A percentile compares a stretch with the other conserved stretches of the same genome.
Evolutionary conservation across 768 basidiomycete genomes (phyloP).

Genomic region (Pisolithus microcarpus): DNA sequence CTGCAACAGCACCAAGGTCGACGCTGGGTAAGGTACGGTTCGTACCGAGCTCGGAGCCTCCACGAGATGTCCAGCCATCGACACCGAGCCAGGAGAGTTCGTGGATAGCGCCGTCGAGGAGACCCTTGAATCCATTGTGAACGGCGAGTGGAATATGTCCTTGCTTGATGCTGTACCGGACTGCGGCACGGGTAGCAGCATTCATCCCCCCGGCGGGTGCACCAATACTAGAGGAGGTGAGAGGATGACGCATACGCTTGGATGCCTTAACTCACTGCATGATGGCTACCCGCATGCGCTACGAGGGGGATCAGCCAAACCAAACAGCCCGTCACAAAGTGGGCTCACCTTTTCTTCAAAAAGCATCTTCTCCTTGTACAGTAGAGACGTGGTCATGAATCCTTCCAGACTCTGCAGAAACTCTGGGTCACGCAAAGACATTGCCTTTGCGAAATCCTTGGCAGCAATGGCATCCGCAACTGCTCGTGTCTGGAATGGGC

Average conservation of each 20-base stretch:
- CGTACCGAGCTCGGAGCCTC: slow-evolving; percentile 96
- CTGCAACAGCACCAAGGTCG: slow-evolving; percentile 83
- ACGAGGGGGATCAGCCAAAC: slow-evolving; percentile 6
- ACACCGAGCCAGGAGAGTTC: slow-evolving; percentile 95
- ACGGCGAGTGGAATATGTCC: slow-evolving; percentile 91
- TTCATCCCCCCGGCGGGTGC: slow-evolving; percentile 99
- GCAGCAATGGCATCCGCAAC: slow-evolving; percentile 76
- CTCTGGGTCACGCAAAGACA: slow-evolving; percentile 86
- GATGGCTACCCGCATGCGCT: slow-evolving; percentile 76
- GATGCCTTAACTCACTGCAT: slow-evolving; percentile 61
- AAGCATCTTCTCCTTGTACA: slow-evolving; percentile 48
- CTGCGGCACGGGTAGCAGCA: slow-evolving; percentile 91
- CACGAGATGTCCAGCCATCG: slow-evolving; percentile 92
- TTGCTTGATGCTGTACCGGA: slow-evolving; percentile 85
- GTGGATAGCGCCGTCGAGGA: slow-evolving; percentile 81
- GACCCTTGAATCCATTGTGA: slow-evolving; percentile 93
- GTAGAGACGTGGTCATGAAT: slow-evolving; percentile 67
- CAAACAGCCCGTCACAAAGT: not conserved
- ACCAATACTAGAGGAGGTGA: slow-evolving; percentile 57
- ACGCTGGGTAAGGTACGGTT: slow-evolving; percentile 83
- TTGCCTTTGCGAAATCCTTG: slow-evolving; percentile 81
- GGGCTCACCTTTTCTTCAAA: slow-evolving; percentile 40
- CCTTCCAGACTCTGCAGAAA: slow-evolving; percentile 81
- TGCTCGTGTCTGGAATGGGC: slow-evolving; percentile 60
- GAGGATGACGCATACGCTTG: not conserved